Base-by-base conservation (phyloP, 805 yeast species). In the Myxozyma sirexii region DNA sequence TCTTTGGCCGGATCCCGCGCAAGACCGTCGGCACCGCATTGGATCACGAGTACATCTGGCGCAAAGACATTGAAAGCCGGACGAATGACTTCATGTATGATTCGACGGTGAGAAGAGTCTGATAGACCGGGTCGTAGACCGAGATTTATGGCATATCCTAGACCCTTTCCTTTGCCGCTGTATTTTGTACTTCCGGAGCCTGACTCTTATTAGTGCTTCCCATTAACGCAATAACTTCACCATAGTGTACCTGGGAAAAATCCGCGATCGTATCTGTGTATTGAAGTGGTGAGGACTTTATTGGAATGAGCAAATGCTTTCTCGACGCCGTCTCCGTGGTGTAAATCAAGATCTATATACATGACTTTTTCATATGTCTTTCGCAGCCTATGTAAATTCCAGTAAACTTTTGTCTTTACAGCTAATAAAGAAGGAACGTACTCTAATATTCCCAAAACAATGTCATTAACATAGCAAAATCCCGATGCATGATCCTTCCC, bases 401-500 rank as follows among this genome's bases (percentile, higher is more conserved):
- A 54, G 57, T 21, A 21, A 15, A 37, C 35, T 23, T n/a, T n/a
- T n/a, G n/a, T n/a, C 43, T 19, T 15, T 8, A 55, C 13, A 13
- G 38, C 13, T 6, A 3, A 10, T 38, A 13, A 7, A 24, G 21
- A 24, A 38, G 13, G 10, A 5, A 39, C 58, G 17, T 59, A 62
- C 75, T 63, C 72, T 46, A 79, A 75, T 3, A 87, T 83, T 0
- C 82, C 80, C 13, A 88, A 67, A 0, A 83, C 85, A 6, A 86
- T 79, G 67, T 88, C 96, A 65, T 90, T 90, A 65, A 90, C 83
- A 73, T 90, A 90, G 72, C 97, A 90, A 73, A 91, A 90, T 4
- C 97, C 97, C 1, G 90, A 84, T 1, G 96, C 94, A 69, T 87
- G 94, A 37, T 85, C 83, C 74, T 90, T 90, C 70, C 89, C 90